Evolutionary conservation across 1,284 basidiomycete species (phyloP).

Genomic region (Caloboletus firmus): DNA sequence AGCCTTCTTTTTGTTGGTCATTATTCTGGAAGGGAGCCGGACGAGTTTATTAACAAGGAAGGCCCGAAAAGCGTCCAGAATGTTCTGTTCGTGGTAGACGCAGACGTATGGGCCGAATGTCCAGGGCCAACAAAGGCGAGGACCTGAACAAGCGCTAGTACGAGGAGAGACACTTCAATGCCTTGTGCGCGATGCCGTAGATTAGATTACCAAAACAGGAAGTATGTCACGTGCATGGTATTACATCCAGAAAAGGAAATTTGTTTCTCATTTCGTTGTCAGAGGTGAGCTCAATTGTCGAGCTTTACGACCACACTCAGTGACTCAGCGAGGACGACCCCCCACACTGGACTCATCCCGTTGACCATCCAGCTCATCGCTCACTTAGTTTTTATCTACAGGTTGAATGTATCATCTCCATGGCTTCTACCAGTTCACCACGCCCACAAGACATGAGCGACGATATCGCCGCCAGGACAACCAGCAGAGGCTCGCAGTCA

Average conservation of each 20-base stretch:
- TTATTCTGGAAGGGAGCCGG: slow-evolving; percentile 15
- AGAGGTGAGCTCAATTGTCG: background rate
- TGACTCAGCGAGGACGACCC: slow-evolving; percentile 6
- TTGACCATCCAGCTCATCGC: background rate
- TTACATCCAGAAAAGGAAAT: slow-evolving; percentile 7
- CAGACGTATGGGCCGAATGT: background rate
- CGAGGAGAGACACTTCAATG: background rate
- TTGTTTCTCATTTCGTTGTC: slow-evolving; percentile 7
- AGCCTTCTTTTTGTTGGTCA: slow-evolving; percentile 43
- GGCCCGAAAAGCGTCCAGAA: slow-evolving; percentile 13
- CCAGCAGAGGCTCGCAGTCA: slow-evolving; percentile 12
- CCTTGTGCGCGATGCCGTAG: background rate
- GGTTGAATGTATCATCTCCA: background rate
- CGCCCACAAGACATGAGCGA: slow-evolving; percentile 9
- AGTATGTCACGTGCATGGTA: slow-evolving; percentile 9
- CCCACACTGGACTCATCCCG: background rate
- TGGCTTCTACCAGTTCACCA: slow-evolving; percentile 13
- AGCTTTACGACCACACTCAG: background rate
- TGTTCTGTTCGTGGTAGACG: background rate
- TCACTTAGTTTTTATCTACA: background rate
- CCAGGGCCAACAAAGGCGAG: background rate
- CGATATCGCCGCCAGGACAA: slow-evolving; percentile 9
- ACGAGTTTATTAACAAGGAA: slow-evolving; percentile 7
- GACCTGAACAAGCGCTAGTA: background rate
- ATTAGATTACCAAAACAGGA: slow-evolving; percentile 8